Conservation (phyloP, 257 asterid genomes). For the Rubia yunnanensis region DNA sequence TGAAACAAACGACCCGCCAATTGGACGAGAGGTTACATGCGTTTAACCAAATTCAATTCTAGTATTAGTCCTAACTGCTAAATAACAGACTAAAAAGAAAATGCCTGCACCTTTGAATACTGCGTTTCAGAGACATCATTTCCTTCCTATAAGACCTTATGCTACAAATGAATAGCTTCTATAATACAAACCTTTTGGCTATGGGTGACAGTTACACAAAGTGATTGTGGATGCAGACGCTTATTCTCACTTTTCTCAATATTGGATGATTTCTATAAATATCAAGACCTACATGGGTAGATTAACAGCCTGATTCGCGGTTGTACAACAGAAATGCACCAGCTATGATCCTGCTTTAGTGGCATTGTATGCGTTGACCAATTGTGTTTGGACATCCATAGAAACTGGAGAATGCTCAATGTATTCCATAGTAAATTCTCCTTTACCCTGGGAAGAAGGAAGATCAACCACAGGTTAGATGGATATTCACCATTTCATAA, state of each 20-base stretch:
- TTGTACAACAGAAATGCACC: conserved; percentile 3
- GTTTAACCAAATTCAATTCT: background rate
- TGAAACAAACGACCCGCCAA: background rate
- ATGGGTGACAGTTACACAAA: background rate
- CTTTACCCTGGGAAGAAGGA: conserved; percentile 63
- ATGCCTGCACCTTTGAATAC: background rate
- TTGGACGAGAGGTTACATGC: no score
- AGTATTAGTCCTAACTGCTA: background rate
- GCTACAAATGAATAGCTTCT: background rate
- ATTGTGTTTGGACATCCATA: conserved; percentile 74
- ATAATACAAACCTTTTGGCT: background rate
- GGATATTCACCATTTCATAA: background rate
- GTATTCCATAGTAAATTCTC: conserved; percentile 98
- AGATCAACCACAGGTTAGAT: background rate
- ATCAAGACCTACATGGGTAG: background rate
- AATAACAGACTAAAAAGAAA: background rate
- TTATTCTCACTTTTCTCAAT: background rate
- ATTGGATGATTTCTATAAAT: background rate
- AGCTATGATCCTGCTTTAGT: conserved; percentile 40
- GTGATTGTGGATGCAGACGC: background rate
- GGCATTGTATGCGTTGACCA: conserved; percentile 60
- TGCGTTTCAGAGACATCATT: no score
- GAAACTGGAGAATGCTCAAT: conserved; percentile 72
- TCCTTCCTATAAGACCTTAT: background rate
- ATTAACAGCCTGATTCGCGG: background rate